phyloP scores from a whole-genome alignment of 2,329 filamentous ascomycete genomes.

The Cytospora piceicola region DNA sequence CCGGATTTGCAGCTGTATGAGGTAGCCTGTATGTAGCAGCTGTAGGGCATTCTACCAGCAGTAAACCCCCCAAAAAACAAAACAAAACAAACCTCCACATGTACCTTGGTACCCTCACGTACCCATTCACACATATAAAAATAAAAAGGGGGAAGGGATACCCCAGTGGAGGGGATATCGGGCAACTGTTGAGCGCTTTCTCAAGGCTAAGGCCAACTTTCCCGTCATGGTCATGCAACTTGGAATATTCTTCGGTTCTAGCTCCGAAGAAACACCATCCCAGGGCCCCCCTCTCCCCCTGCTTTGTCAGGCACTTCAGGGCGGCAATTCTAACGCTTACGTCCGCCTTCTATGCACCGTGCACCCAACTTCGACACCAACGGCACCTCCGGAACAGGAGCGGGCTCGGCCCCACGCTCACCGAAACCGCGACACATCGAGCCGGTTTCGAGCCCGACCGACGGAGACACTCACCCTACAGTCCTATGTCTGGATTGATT shows the following conservation, averaged over 20 bases:
- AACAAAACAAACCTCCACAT: too few species aligned
- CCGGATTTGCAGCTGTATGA: not conserved
- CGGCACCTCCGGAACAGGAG: not conserved
- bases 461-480: not conserved
- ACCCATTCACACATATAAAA: too few species aligned
- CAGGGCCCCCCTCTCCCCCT: not conserved
- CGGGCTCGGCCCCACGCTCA: not conserved
- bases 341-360: slow-evolving; percentile 1
- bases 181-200: not conserved
- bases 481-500: not conserved
- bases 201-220: not conserved
- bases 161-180: too few species aligned
- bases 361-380: not conserved
- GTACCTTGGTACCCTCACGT: too few species aligned
- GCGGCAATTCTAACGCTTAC: slow-evolving; percentile 1
- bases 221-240: too few species aligned
- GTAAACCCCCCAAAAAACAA: too few species aligned
- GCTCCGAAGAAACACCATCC: too few species aligned
- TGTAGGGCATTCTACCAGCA: too few species aligned
- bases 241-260: too few species aligned
- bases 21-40: too few species aligned
- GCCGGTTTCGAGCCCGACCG: not conserved
- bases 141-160: too few species aligned
- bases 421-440: not conserved
- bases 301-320: not conserved